Conservation (phyloP, 495 filamentous ascomycete species). For the Penicillium psychrofluorescens region DNA sequence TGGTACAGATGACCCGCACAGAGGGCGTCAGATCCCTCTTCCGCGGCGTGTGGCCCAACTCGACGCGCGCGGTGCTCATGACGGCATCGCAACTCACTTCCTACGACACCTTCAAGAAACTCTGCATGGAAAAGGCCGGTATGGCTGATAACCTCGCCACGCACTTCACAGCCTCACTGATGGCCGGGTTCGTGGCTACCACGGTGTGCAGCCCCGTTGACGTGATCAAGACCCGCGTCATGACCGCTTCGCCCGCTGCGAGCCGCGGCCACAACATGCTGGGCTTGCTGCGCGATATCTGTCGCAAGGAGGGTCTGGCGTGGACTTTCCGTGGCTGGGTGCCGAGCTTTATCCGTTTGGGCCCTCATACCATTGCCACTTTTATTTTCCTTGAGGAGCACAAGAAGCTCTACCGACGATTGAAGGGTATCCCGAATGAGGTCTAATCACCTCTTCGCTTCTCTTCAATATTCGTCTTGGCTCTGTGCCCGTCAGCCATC, state of each 20-base stretch:
- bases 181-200: conserved; percentile 89
- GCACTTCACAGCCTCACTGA: conserved; percentile 78
- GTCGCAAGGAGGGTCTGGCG: conserved; percentile 64
- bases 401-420: conserved; percentile 44
- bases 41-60: conserved; percentile 89
- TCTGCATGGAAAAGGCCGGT: conserved; percentile 58
- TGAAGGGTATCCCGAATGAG: conserved; percentile 31
- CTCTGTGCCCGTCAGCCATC: too few relatives aligned
- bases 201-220: conserved; percentile 94
- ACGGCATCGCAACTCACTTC: conserved; percentile 83
- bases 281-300: conserved; percentile 58
- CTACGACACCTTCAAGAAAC: conserved; percentile 84
- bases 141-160: conserved; percentile 73
- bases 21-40: conserved; percentile 71
- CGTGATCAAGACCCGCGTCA: conserved; percentile 94
- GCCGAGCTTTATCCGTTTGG: conserved; percentile 88
- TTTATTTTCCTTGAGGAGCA: conserved; percentile 90
- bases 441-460: background rate
- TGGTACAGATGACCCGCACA: conserved; percentile 72
- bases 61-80: conserved; percentile 84
- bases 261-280: conserved; percentile 50
- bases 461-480: background rate
- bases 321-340: conserved; percentile 99
- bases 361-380: conserved; percentile 87
- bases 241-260: conserved; percentile 58